Evolutionary conservation across 306 rosid species (phyloP), one percentile per base, ranked within the genome.

Genomic region (Glycine latifolia): DNA sequence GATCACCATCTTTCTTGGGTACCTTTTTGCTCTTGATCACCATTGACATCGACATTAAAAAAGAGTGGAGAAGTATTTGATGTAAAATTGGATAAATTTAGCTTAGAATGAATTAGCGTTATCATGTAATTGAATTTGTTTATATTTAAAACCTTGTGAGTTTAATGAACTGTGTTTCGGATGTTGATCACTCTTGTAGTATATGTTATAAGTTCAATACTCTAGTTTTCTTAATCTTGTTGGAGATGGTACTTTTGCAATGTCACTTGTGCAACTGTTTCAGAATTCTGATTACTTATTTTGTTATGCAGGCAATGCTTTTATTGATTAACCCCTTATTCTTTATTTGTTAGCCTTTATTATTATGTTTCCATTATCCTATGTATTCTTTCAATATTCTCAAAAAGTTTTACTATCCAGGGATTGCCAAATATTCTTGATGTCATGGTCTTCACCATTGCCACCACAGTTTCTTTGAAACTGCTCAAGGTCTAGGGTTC

Each of bases 361-460:
- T 46, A 54, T 63, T 7, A 17, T 20, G 65, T 52, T 59, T 20
- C 2, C n/a, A 50, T 72, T 58, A 54, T 81, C 72, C 7, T 66
- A 31, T 41, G 44, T 54, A 35, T 67, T 10, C 15, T 39, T 44
- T 75, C 49, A 49, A 67, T 68, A 20, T 80, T 46, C 76, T 85
- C 48, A 76, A 33, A 33, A 37, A 14, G 65, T 81, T 75, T 86
- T 15, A 61, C 11, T 60, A 56, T 81, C 46, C 94, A 93, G 97
- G 94, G 76, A 83, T 76, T 81, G 10, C 80, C 71, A 73, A 75
- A 79, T 74, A 58, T 77, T 73, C 80, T 60, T 56, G 67, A 85
- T 87, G 89, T 84, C 72, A 33, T n/a, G 73, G 71, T 26, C 52
- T 52, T 74, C 81, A 13, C 67, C 72, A 7, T 47, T 11, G 13